A percentile compares a stretch with the other conserved stretches of the same genome.
These are phyloP conservation scores for Diaporthe humulicola DNA, from an alignment of 2,329 filamentous ascomycete species.

Conservation along the genomic window DNA sequence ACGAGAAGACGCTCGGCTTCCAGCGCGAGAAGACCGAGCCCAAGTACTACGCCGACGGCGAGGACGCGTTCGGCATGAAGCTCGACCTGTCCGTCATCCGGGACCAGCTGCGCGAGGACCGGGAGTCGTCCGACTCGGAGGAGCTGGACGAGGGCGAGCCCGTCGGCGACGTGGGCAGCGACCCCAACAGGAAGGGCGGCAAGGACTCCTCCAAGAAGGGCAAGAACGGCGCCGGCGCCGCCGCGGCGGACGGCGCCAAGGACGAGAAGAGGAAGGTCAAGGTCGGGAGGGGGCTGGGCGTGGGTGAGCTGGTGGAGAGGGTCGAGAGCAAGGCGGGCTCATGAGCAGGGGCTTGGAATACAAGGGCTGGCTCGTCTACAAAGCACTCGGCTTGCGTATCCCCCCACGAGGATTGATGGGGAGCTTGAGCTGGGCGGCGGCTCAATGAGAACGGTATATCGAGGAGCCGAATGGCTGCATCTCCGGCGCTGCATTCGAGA, in stretches of 20 bases:
- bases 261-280: constrained; percentile 85
- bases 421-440: not conserved
- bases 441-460: not conserved
- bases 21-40: constrained; percentile 86
- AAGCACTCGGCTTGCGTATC: not conserved
- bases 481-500: not conserved
- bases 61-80: constrained; percentile 95
- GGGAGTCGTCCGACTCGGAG: constrained; percentile 50
- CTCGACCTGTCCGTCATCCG: constrained; percentile 80
- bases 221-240: constrained; percentile 49
- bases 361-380: not conserved
- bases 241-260: constrained; percentile 49
- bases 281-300: constrained; percentile 83
- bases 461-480: not conserved
- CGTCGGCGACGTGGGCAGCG: constrained; percentile 74
- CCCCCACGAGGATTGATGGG: not conserved
- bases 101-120: constrained; percentile 59
- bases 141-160: constrained; percentile 76
- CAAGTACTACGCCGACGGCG: constrained; percentile 97
- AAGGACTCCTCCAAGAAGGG: constrained; percentile 46
- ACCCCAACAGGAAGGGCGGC: constrained; percentile 47
- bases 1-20: constrained; percentile 93
- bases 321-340: constrained; percentile 68
- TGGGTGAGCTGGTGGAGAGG: constrained; percentile 82
- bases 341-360: not conserved